Evolutionary conservation across 2,329 filamentous ascomycete species (phyloP).

Genomic region (Emmonsiellopsis sp.): DNA sequence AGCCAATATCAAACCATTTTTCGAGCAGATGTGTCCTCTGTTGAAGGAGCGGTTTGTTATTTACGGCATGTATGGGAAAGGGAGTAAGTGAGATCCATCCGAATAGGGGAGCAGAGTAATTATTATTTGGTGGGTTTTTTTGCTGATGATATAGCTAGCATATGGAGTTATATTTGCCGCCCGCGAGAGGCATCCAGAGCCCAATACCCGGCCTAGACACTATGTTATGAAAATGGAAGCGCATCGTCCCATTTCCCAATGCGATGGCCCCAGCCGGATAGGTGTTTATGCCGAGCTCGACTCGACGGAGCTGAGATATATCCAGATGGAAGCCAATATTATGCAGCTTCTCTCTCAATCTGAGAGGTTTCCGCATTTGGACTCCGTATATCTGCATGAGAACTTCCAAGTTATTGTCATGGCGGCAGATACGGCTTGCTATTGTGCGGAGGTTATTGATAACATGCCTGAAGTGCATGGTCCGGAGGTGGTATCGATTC

Average conservation of each 20-base stretch:
- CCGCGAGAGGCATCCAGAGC: constrained; percentile 5
- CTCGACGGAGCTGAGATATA: constrained; percentile 7
- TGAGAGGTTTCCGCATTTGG: constrained; percentile 18
- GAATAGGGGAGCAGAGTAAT: no score
- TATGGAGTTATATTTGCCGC: constrained; percentile 15
- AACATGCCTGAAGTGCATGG: constrained; percentile 4
- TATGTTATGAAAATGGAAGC: constrained; percentile 16
- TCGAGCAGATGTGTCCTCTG: neutral
- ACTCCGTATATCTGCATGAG: constrained; percentile 21
- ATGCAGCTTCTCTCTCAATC: constrained; percentile 16
- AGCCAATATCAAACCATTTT: neutral
- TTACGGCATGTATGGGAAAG: constrained; percentile 7
- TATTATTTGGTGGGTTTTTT: neutral
- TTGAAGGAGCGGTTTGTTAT: constrained; percentile 5
- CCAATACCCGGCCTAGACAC: constrained; percentile 5
- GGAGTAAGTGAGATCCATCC: constrained; percentile 4
- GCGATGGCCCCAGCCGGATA: constrained; percentile 1
- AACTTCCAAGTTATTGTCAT: constrained; percentile 19
- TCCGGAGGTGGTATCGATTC: neutral
- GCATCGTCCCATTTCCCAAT: neutral
- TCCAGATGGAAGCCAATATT: constrained; percentile 20
- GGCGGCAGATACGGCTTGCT: constrained; percentile 2
- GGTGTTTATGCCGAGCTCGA: constrained; percentile 1
- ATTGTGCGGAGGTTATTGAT: constrained; percentile 14
- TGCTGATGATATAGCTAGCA: constrained; percentile 7